Evolutionary conservation across 306 rosid species (phyloP).

Genomic region (Acacia melanoxylon): DNA sequence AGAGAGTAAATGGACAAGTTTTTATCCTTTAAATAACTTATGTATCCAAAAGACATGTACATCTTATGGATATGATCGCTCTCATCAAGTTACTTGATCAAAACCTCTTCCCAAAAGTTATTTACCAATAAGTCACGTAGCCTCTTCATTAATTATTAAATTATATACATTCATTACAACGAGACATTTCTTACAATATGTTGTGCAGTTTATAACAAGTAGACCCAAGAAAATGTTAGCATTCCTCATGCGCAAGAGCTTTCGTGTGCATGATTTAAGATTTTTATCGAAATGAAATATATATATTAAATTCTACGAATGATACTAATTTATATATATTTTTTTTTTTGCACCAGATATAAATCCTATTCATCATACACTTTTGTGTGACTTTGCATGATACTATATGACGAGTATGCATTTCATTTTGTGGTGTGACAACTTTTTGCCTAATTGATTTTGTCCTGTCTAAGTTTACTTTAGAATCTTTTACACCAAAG

Average conservation of each 20-base stretch:
- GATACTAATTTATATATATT: background rate
- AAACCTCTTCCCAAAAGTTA: too few relatives aligned
- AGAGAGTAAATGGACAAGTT: too few relatives aligned
- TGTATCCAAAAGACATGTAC: too few relatives aligned
- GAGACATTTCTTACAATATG: too few relatives aligned
- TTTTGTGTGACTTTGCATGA: background rate
- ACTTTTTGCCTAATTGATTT: background rate
- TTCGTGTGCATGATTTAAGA: background rate
- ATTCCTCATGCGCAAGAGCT: background rate
- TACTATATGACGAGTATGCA: background rate
- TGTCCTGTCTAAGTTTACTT: background rate
- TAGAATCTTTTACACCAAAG: background rate
- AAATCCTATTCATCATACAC: background rate
- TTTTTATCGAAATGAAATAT: background rate
- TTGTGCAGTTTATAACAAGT: background rate
- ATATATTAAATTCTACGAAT: background rate
- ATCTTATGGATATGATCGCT: too few relatives aligned
- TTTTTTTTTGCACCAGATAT: too few relatives aligned
- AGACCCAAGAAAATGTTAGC: background rate
- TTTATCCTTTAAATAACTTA: too few relatives aligned
- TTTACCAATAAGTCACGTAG: too few relatives aligned
- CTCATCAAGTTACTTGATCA: too few relatives aligned
- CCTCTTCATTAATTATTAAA: too few relatives aligned
- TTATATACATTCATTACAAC: too few relatives aligned
- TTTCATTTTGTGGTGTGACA: background rate